Conservation (phyloP, 805 yeast genomes). For the Wickerhamomyces bovis region DNA sequence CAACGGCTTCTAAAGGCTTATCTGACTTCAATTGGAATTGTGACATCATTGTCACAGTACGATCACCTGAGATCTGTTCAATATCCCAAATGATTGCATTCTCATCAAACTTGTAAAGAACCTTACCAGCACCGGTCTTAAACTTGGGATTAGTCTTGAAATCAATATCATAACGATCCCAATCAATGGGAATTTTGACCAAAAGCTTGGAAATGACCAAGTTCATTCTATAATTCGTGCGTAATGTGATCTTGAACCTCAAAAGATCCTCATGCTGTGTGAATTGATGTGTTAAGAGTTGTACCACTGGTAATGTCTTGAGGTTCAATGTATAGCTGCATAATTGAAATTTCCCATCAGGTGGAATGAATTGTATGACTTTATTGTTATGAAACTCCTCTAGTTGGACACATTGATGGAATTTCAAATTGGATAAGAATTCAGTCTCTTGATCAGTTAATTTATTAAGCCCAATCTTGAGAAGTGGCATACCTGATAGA, state of each 20-base stretch:
- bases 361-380: constrained; percentile 75
- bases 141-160: constrained; percentile 51
- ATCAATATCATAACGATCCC: constrained; percentile 32
- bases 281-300: constrained; percentile 1
- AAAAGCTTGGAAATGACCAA: constrained; percentile 55
- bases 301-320: constrained; percentile 18
- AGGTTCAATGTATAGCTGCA: constrained; percentile 37
- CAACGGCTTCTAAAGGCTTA: neutral
- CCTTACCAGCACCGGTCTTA: constrained; percentile 67
- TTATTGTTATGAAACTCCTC: constrained; percentile 45
- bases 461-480: constrained; percentile 74
- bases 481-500: constrained; percentile 85
- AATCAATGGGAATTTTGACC: constrained; percentile 56
- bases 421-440: constrained; percentile 61
- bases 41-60: constrained; percentile 47
- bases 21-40: constrained; percentile 33
- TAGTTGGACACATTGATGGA: constrained; percentile 84
- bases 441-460: constrained; percentile 23
- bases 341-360: constrained; percentile 79
- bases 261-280: neutral
- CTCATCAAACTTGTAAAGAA: constrained; percentile 63
- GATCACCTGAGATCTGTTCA: constrained; percentile 58
- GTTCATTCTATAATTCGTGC: constrained; percentile 58
- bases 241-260: constrained; percentile 25
- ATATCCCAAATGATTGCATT: constrained; percentile 71